Evolutionary conservation across 2,329 filamentous ascomycete genomes (phyloP).

Genomic region (Hymenoscyphus occultus): DNA sequence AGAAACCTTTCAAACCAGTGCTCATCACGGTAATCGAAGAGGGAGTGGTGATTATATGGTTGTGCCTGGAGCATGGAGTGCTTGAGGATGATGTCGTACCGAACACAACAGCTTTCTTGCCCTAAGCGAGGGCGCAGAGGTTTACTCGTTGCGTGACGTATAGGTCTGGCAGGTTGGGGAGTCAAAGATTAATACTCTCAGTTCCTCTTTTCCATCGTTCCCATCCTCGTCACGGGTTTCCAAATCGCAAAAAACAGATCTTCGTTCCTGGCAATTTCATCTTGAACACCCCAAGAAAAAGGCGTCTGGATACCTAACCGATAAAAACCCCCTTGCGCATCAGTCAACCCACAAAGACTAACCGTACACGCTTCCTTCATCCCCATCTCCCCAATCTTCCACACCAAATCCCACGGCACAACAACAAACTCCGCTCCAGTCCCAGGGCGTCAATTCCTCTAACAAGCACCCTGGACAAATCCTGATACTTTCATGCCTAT

Average conservation of each 20-base stretch:
- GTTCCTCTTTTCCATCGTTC: too few relatives aligned
- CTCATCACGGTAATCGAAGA: conserved; percentile 41
- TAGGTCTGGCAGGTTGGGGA: conserved; percentile 1
- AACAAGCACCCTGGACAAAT: conserved; percentile 44
- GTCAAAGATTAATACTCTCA: conserved; percentile 6
- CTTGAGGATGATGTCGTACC: background rate
- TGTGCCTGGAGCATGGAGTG: background rate
- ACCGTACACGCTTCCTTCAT: conserved; percentile 41
- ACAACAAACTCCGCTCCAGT: conserved; percentile 44
- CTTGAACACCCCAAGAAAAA: conserved; percentile 31
- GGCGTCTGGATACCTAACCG: conserved; percentile 38
- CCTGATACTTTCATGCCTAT: conserved; percentile 40
- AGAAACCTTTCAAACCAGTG: conserved; percentile 38
- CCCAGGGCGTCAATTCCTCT: conserved; percentile 42
- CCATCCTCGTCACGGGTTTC: conserved; percentile 25
- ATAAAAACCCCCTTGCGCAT: conserved; percentile 42
- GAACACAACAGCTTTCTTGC: background rate
- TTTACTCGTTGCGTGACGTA: conserved; percentile 3
- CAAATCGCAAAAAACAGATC: too few relatives aligned
- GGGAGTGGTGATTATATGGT: conserved; percentile 40
- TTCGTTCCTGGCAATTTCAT: background rate
- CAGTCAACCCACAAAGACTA: conserved; percentile 44
- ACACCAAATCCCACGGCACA: conserved; percentile 40
- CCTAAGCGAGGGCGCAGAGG: background rate
- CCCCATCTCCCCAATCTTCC: conserved; percentile 37